A percentile compares a stretch with the other conserved stretches of the same genome.
Conservation (phyloP, 148 eudicot species). For the Chenopodium formosanum region DNA sequence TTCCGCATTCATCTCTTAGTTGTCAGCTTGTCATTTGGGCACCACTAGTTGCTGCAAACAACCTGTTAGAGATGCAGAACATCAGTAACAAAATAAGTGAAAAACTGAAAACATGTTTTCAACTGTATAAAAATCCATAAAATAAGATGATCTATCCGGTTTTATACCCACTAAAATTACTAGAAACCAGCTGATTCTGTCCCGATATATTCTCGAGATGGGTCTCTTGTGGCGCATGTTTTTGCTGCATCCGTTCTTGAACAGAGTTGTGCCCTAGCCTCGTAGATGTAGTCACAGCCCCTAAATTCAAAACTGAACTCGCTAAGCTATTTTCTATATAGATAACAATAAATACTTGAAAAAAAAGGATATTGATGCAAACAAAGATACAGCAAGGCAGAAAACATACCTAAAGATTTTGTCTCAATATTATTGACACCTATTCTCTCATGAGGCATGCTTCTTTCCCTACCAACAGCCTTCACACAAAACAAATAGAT, state of each 20-base stretch:
- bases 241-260: constrained; percentile 15
- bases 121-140: background rate
- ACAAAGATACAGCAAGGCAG: background rate
- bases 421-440: constrained; percentile 20
- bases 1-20: constrained; percentile 19
- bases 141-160: background rate
- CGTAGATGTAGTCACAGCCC: constrained; percentile 7
- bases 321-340: background rate
- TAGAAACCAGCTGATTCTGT: constrained; percentile 13
- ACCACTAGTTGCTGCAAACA: constrained; percentile 14
- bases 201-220: constrained; percentile 7
- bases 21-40: constrained; percentile 21
- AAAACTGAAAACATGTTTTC: too few relatives aligned
- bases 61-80: constrained; percentile 16
- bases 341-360: background rate
- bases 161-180: constrained; percentile 19
- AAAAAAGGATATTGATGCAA: background rate
- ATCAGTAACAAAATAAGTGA: background rate
- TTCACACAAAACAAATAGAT: constrained; percentile 23
- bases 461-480: constrained; percentile 38
- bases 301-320: constrained; percentile 6
- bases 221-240: constrained; percentile 18
- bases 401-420: constrained; percentile 39
- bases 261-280: constrained; percentile 13
- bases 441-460: constrained; percentile 27